These are phyloP conservation scores for Hymenoscyphus repandus DNA, from an alignment of 2,329 filamentous ascomycete genomes.

Conservation along the genomic window DNA sequence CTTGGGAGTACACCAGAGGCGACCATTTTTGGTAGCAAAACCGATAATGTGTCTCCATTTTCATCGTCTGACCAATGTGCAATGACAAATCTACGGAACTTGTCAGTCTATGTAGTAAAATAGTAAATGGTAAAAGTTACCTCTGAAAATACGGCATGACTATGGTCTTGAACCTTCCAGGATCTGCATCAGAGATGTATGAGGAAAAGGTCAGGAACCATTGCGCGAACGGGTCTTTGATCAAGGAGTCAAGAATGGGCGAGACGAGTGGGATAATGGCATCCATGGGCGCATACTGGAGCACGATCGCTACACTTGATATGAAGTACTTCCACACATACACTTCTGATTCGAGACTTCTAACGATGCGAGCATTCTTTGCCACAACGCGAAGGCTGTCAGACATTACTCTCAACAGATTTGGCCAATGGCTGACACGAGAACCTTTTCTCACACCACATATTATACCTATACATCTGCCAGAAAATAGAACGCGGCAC, in stretches of 20 bases:
- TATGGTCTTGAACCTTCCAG: conserved; percentile 71
- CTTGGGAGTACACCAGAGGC: conserved; percentile 49
- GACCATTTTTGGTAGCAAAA: conserved; percentile 63
- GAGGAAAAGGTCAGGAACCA: conserved; percentile 85
- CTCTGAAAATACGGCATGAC: conserved; percentile 77
- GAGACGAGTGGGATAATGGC: conserved; percentile 66
- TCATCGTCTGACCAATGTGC: conserved; percentile 63
- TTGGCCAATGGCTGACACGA: conserved; percentile 67
- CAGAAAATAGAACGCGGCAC: conserved; percentile 42
- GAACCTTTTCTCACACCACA: conserved; percentile 77
- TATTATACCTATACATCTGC: conserved; percentile 61
- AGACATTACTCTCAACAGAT: conserved; percentile 52
- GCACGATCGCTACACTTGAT: conserved; percentile 57
- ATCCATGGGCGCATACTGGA: conserved; percentile 75
- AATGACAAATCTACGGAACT: conserved; percentile 58
- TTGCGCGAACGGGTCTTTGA: conserved; percentile 57
- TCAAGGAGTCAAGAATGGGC: conserved; percentile 59
- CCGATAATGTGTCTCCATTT: conserved; percentile 64
- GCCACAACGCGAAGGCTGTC: conserved; percentile 46
- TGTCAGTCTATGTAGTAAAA: neutral
- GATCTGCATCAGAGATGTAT: conserved; percentile 68
- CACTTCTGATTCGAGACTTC: conserved; percentile 29
- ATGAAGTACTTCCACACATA: conserved; percentile 54
- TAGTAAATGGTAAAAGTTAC: conserved; percentile 33
- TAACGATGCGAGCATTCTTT: conserved; percentile 31